phyloP scores from a whole-genome alignment of 1,284 basidiomycete species.

The Trametes polyzona region DNA sequence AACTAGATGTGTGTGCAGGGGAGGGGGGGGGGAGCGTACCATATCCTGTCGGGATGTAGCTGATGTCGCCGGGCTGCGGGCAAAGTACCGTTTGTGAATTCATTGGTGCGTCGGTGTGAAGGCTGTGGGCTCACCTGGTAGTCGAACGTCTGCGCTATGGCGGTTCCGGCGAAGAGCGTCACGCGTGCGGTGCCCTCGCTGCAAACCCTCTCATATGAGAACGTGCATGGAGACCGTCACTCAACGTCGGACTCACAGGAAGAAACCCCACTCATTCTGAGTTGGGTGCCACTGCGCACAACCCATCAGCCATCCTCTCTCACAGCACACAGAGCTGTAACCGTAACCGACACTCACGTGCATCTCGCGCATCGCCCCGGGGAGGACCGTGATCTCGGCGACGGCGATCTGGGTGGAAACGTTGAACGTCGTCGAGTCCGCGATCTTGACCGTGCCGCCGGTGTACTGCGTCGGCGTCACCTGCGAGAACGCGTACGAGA shows the following conservation, averaged over 20 bases:
- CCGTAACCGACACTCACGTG: background rate
- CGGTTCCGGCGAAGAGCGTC: slow-evolving; percentile 63
- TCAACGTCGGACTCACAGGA: slow-evolving; percentile 24
- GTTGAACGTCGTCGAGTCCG: slow-evolving; percentile 55
- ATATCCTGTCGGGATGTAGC: slow-evolving; percentile 58
- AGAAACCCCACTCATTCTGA: slow-evolving; percentile 54
- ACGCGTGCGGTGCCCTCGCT: slow-evolving; percentile 61
- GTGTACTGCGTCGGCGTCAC: slow-evolving; percentile 49
- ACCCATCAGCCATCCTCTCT: background rate
- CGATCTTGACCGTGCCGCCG: slow-evolving; percentile 66
- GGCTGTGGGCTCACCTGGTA: slow-evolving; percentile 44
- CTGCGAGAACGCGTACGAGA: slow-evolving; percentile 56
- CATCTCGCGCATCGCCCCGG: slow-evolving; percentile 53
- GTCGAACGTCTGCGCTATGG: slow-evolving; percentile 68
- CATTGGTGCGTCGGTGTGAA: background rate
- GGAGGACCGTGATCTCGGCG: slow-evolving; percentile 66
- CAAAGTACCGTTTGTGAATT: background rate
- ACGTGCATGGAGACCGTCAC: background rate
- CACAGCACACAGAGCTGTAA: too few species aligned
- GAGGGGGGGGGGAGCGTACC: slow-evolving; percentile 37
- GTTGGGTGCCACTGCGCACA: slow-evolving; percentile 67
- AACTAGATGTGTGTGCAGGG: background rate
- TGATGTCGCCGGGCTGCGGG: slow-evolving; percentile 63
- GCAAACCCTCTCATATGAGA: background rate
- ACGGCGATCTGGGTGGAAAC: slow-evolving; percentile 62